Evolutionary conservation across 2,329 filamentous ascomycete species (phyloP).

Genomic region (Cercospora janseana): DNA sequence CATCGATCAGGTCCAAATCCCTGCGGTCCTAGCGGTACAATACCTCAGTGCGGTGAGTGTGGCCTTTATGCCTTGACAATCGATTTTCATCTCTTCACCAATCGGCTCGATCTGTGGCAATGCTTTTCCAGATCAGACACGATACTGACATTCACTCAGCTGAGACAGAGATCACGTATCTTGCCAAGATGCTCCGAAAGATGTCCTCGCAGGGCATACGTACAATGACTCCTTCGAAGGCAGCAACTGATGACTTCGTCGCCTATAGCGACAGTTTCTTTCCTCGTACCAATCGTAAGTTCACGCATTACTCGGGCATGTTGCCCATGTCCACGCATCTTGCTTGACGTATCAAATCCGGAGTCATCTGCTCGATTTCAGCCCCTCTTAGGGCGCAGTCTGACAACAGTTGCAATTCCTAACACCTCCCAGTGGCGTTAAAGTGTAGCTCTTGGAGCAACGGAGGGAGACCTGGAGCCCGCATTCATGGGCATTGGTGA

Average conservation of each 20-base stretch:
- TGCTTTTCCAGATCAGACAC: neutral
- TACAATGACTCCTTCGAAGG: conserved; percentile 56
- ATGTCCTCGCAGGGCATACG: conserved; percentile 64
- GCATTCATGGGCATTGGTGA: conserved; percentile 64
- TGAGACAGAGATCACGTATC: conserved; percentile 65
- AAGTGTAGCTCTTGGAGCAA: conserved; percentile 73
- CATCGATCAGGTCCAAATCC: conserved; percentile 25
- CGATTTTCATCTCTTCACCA: neutral
- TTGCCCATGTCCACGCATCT: too few species aligned
- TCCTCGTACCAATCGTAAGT: conserved; percentile 54
- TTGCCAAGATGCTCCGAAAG: conserved; percentile 67
- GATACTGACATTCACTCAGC: conserved; percentile 37
- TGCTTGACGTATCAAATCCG: too few species aligned
- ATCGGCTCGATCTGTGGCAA: neutral
- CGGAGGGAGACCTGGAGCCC: conserved; percentile 51
- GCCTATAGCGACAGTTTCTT: conserved; percentile 48
- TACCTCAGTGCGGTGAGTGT: conserved; percentile 44
- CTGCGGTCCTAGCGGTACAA: conserved; percentile 23
- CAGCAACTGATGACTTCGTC: conserved; percentile 51
- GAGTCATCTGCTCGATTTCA: too few species aligned
- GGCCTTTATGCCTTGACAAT: neutral
- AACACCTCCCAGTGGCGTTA: too few species aligned
- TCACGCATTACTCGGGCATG: conserved; percentile 68
- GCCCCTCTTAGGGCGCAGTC: too few species aligned
- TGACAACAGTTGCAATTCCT: too few species aligned